phyloP scores from a whole-genome alignment of 2,329 filamentous ascomycete species.

The Arthrinium phaeospermum region DNA sequence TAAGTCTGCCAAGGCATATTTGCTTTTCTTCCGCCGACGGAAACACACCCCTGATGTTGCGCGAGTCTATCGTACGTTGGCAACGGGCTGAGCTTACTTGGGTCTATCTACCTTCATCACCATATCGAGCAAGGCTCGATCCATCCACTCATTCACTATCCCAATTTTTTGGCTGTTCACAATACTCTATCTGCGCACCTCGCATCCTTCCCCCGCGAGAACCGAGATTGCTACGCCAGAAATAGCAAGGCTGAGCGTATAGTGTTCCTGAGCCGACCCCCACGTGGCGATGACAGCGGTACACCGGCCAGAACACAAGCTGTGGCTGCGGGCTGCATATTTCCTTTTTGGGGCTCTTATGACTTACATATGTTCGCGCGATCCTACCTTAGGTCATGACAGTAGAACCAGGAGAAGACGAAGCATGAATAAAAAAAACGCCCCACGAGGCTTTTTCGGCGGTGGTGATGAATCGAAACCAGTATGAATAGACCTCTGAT shows the following conservation, averaged over 20 bases:
- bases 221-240: neutral
- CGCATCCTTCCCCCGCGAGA: neutral
- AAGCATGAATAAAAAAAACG: neutral
- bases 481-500: slow-evolving; percentile 3
- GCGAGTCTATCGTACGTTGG: neutral
- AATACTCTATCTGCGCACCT: neutral
- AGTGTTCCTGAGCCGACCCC: neutral
- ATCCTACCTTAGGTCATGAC: neutral
- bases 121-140: neutral
- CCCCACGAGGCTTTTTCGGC: neutral
- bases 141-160: neutral
- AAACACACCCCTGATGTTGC: neutral
- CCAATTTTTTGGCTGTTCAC: neutral
- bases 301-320: neutral
- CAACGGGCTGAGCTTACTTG: neutral
- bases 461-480: neutral
- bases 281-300: neutral
- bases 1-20: neutral
- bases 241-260: neutral
- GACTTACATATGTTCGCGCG: neutral
- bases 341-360: neutral
- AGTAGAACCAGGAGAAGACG: neutral
- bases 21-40: neutral
- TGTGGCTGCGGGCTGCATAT: neutral
- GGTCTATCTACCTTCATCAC: neutral